These are phyloP conservation scores for Penicillium oxalicum DNA, from an alignment of 2,329 filamentous ascomycete genomes.

Conservation along the genomic window DNA sequence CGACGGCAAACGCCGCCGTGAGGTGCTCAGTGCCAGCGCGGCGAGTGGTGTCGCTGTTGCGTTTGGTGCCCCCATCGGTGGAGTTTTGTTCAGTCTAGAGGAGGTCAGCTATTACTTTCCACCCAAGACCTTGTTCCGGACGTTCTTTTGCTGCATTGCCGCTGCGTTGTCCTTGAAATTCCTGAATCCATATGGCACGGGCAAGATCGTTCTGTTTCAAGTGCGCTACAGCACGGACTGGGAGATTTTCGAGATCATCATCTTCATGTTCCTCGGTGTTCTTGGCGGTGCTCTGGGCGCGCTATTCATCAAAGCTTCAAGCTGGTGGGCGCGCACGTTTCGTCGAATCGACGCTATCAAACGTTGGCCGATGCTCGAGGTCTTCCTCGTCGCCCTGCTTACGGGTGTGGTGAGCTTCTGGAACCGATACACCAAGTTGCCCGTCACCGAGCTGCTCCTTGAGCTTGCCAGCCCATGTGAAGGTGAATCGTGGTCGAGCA, in stretches of 20 bases:
- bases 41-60: conserved; percentile 90
- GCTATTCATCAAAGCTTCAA: conserved; percentile 92
- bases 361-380: conserved; percentile 75
- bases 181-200: conserved; percentile 88
- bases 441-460: conserved; percentile 83
- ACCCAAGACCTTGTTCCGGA: conserved; percentile 91
- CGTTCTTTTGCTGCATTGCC: conserved; percentile 94
- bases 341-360: conserved; percentile 76
- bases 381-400: conserved; percentile 75
- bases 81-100: conserved; percentile 87
- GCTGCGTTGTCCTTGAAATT: conserved; percentile 90
- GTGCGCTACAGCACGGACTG: conserved; percentile 87
- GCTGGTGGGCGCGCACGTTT: conserved; percentile 83
- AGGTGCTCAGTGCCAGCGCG: conserved; percentile 87
- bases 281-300: conserved; percentile 81
- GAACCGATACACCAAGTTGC: conserved; percentile 83
- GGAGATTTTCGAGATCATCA: conserved; percentile 83
- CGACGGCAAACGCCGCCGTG: conserved; percentile 84
- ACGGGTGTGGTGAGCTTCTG: conserved; percentile 87
- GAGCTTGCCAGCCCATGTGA: conserved; percentile 87
- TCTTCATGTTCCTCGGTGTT: conserved; percentile 79
- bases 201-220: conserved; percentile 95
- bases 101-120: conserved; percentile 97
- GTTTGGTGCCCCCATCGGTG: conserved; percentile 84
- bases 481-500: conserved; percentile 54